Base-by-base conservation (phyloP, 352 stramenopile genomes). In the Phytophthora sp. region DNA sequence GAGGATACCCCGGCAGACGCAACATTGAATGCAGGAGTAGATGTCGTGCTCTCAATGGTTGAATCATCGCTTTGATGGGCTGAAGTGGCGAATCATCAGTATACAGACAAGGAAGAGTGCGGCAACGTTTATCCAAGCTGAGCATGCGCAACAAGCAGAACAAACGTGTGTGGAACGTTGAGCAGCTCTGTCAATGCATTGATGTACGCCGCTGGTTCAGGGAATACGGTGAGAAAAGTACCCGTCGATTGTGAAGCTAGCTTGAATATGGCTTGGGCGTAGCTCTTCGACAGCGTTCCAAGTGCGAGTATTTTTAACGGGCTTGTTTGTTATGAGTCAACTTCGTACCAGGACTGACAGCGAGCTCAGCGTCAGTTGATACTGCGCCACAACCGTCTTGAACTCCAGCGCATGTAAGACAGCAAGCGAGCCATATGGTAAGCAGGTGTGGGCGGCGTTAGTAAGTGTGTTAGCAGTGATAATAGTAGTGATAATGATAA, bases 151-250 rank as follows among this genome's bases (percentile, higher is more conserved):
- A 39, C 7, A 61, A 61, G 15, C 11, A 27, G 7, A 29, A 38
- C 7, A 26, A 38, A 31, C 39, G 30, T 8, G 55, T 62, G 4
- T 54, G 41, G 41, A 62, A 54, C 15, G 21, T 62, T 18, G 30
- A 62, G 20, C 18, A 53, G 15, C 20, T 53, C 8, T 62, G 55
- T 11, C 6, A 20, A 4, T 7, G 50, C 12, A 39, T 54, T 1
- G 41, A 62, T 8, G 41, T 62, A 1, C 54, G 15, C 11, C 13
- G 29, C 8, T 62, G 42, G 55, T 62, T 62, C 24, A 16, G 7
- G 0, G 56, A 63, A 6, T 13, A 11, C 16, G 44, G 56, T 0
- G 13, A 63, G 21, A 44, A 63, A 27, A 6, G 21, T 56, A 31
- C n/a, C 56, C 31, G n/a, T n/a, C n/a, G n/a, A 36, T 49, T 13